Conservation (phyloP, 2,329 filamentous ascomycete genomes). For the Fusarium citri region DNA sequence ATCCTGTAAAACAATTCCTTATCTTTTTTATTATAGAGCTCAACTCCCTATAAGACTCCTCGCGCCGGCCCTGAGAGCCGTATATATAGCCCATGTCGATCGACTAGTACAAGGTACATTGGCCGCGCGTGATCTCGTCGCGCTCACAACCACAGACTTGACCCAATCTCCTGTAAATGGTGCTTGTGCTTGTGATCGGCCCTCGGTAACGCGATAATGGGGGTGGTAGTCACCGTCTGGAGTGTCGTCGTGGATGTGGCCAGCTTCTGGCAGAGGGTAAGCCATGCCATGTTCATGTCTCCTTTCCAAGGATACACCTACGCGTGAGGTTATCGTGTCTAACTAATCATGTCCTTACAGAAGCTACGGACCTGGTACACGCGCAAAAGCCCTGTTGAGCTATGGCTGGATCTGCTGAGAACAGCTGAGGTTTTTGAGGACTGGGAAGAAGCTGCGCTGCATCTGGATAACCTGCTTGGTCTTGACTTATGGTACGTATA, state of each 20-base stretch:
- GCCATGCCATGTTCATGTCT: slow-evolving; percentile 36
- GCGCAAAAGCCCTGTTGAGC: slow-evolving; percentile 71
- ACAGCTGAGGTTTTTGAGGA: slow-evolving; percentile 80
- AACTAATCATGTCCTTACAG: slow-evolving; percentile 57
- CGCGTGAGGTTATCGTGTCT: slow-evolving; percentile 14
- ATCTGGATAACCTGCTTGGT: slow-evolving; percentile 84
- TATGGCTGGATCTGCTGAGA: slow-evolving; percentile 73
- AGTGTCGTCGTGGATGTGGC: slow-evolving; percentile 71
- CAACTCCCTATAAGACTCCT: slow-evolving; percentile 7
- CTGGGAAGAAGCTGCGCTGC: slow-evolving; percentile 86
- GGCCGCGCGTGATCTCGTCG: slow-evolving; percentile 32
- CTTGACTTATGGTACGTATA: slow-evolving; percentile 78
- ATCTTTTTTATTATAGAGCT: background rate
- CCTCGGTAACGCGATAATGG: slow-evolving; percentile 56
- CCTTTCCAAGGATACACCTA: slow-evolving; percentile 1
- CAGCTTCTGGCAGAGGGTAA: slow-evolving; percentile 71
- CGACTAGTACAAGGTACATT: slow-evolving; percentile 31
- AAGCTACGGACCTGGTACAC: slow-evolving; percentile 75
- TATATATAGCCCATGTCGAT: slow-evolving; percentile 22
- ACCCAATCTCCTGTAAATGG: slow-evolving; percentile 35
- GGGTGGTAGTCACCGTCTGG: slow-evolving; percentile 62
- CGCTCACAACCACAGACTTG: slow-evolving; percentile 22
- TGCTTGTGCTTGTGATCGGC: slow-evolving; percentile 50
- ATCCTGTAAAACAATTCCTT: slow-evolving; percentile 13
- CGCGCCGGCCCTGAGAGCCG: slow-evolving; percentile 24